These are phyloP conservation scores for Arthrobotrys musiformis DNA, from an alignment of 2,329 filamentous ascomycete species.

Conservation along the genomic window DNA sequence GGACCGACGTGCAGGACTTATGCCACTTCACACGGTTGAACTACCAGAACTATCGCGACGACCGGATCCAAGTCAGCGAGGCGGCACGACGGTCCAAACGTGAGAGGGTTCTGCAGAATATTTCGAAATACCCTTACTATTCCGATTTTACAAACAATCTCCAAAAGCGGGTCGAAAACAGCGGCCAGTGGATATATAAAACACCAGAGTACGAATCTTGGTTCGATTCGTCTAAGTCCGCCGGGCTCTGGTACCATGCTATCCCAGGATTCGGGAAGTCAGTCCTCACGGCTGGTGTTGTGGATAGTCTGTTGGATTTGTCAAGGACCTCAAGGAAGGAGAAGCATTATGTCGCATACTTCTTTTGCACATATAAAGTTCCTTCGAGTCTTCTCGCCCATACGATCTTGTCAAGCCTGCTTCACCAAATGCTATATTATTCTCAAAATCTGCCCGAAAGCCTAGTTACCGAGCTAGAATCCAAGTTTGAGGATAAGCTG, in stretches of 20 bases:
- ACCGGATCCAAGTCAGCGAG: conserved; percentile 10
- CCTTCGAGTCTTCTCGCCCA: conserved; percentile 55
- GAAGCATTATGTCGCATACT: conserved; percentile 57
- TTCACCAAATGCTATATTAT: conserved; percentile 57
- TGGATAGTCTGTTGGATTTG: conserved; percentile 22
- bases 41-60: conserved; percentile 25
- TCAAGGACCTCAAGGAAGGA: background rate
- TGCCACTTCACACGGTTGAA: conserved; percentile 15
- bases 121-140: conserved; percentile 60
- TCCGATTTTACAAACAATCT: conserved; percentile 59
- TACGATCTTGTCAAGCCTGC: conserved; percentile 57
- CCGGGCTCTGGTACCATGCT: conserved; percentile 59
- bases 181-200: conserved; percentile 60
- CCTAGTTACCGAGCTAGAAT: conserved; percentile 18
- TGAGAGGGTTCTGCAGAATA: conserved; percentile 59
- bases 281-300: conserved; percentile 29
- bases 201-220: conserved; percentile 59
- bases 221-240: conserved; percentile 28
- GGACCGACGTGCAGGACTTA: conserved; percentile 18
- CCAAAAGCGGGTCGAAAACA: conserved; percentile 59
- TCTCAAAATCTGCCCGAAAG: background rate
- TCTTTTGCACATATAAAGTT: conserved; percentile 59
- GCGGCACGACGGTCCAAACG: conserved; percentile 38
- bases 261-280: conserved; percentile 52
- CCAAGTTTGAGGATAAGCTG: conserved; percentile 37